Conservation (phyloP, 495 filamentous ascomycete species). For the Neurospora sp. region DNA sequence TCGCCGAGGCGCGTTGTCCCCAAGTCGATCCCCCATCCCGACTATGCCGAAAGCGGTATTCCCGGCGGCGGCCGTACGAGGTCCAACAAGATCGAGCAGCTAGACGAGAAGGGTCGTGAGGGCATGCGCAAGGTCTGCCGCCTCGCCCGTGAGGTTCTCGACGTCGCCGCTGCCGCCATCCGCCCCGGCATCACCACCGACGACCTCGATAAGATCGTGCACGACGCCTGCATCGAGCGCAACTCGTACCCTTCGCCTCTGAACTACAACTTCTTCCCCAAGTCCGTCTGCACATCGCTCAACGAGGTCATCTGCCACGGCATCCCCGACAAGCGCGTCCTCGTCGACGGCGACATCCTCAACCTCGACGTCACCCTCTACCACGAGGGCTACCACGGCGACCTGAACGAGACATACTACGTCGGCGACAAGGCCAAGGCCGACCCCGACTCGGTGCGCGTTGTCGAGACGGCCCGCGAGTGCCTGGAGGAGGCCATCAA, state of each 20-base stretch:
- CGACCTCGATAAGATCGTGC: slow-evolving; percentile 89
- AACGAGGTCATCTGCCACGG: slow-evolving; percentile 98
- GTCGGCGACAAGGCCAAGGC: slow-evolving; percentile 66
- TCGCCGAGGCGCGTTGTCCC: slow-evolving; percentile 65
- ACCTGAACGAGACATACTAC: slow-evolving; percentile 90
- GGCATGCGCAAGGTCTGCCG: slow-evolving; percentile 92
- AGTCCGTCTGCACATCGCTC: slow-evolving; percentile 89
- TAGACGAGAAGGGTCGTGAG: slow-evolving; percentile 65
- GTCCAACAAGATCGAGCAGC: slow-evolving; percentile 68
- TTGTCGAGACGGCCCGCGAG: slow-evolving; percentile 73
- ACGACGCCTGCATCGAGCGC: slow-evolving; percentile 90
- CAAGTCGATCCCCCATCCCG: slow-evolving; percentile 70
- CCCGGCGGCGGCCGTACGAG: slow-evolving; percentile 69
- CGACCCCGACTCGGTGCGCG: slow-evolving; percentile 70
- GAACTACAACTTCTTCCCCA: slow-evolving; percentile 95
- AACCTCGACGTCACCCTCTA: slow-evolving; percentile 86
- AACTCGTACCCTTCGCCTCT: slow-evolving; percentile 94
- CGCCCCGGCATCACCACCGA: slow-evolving; percentile 91
- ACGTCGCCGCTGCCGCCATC: slow-evolving; percentile 73
- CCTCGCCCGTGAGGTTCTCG: slow-evolving; percentile 81
- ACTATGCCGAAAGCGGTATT: slow-evolving; percentile 75
- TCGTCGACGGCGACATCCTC: slow-evolving; percentile 78
- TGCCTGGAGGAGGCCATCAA: slow-evolving; percentile 77
- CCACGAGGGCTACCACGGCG: slow-evolving; percentile 79
- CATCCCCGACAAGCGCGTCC: slow-evolving; percentile 69